Base-by-base conservation (phyloP, 2,329 filamentous ascomycete species). In the Pezicula radicicola region DNA sequence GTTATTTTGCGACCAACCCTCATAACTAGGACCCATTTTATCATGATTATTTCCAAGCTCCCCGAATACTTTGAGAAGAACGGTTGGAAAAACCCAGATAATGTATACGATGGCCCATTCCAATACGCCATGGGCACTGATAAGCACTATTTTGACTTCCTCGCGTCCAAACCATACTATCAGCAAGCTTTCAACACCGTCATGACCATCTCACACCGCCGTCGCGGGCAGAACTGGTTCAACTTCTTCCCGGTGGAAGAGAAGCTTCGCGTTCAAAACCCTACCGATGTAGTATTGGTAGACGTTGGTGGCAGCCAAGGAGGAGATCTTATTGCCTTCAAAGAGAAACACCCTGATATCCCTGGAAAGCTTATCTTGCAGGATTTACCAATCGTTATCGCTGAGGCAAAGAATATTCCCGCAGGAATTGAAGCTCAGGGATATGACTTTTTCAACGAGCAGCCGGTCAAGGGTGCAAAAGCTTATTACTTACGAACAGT, bases 401-500 rank as follows among this genome's bases (percentile, higher is more conserved):
- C 60, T 7, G 60, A 63, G 15, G 52, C 66, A 6, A 49, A 56
- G 3, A 46, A 56, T 0, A 40, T 62, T 13, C 48, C 55, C 21
- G 60, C 61, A 1, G 15, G 15, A 36, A 66, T 74, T 44, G 55
- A 59, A 4, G 55, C 62, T 2, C 60, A 63, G 47, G 54, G 58
- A 2, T 65, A 74, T 51, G 68, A 74, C 49, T 70, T 73, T 53
- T 71, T 74, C 51, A 67, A 62, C 0, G 62, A 67, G 5, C 72
- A 75, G 49, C 71, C 70, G 0, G 55, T 75, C 9, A 66, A 61
- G 21, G 72, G 71, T 4, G 73, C 72, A 0, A 66, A 66, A 6
- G 64, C 60, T 6, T 67, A 67, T 43, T 66, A 60, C 46, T 46
- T 65, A 33, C 55, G 67, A 41, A 60, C 60, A 6, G 63, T 70